Conservation (phyloP, 371 early-diverging fungal species). For the Apophysomyces ossiformis region DNA sequence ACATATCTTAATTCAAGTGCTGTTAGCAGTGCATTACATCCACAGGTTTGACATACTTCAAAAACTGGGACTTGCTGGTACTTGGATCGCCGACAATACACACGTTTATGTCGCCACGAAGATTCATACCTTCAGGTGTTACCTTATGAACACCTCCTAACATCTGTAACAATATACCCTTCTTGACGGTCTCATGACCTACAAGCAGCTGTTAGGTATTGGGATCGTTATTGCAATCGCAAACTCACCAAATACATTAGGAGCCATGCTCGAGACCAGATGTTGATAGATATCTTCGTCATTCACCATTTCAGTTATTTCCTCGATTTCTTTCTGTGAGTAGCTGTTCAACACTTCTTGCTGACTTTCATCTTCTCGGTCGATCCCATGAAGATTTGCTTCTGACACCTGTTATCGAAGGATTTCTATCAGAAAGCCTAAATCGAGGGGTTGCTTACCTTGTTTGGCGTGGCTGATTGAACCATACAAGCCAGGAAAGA, state of each 20-base stretch:
- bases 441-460: conserved; percentile 16
- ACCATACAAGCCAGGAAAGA: conserved; percentile 91
- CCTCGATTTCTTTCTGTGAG: conserved; percentile 76
- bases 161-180: conserved; percentile 95
- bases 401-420: conserved; percentile 28
- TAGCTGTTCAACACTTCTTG: conserved; percentile 65
- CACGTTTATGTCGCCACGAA: conserved; percentile 99
- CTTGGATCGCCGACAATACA: conserved; percentile 99
- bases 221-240: background rate
- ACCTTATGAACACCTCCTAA: conserved; percentile 97
- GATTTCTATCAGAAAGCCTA: background rate
- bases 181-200: conserved; percentile 97
- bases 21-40: background rate
- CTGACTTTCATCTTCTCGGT: conserved; percentile 62
- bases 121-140: conserved; percentile 93
- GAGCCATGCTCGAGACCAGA: conserved; percentile 88
- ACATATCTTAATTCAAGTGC: conserved; percentile 66
- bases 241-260: conserved; percentile 89
- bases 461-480: conserved; percentile 59
- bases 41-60: conserved; percentile 65
- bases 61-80: conserved; percentile 98
- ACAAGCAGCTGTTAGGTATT: background rate
- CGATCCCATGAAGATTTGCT: conserved; percentile 61
- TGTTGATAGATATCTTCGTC: conserved; percentile 69
- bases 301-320: conserved; percentile 76